Evolutionary conservation across 2,329 filamentous ascomycete genomes (phyloP), one percentile per base, ranked within the genome.

Genomic region (Penicillium thymicola): DNA sequence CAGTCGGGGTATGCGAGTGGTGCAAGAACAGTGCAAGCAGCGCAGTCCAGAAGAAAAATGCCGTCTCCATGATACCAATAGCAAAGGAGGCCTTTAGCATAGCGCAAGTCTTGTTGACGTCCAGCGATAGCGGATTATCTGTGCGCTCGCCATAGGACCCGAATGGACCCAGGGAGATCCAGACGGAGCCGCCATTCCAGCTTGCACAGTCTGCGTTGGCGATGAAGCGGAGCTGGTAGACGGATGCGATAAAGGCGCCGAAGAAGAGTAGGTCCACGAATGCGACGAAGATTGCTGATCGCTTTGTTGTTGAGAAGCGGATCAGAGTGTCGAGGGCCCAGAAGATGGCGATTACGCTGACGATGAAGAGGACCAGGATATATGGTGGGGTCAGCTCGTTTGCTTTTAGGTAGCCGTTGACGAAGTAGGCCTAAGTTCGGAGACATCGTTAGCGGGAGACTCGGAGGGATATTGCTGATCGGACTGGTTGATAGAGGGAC

Each of bases 21-120:
- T 78, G 74, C 54, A 80, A 67, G 51, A 77, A 76, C 44, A 78
- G 62, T 16, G 92, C 90, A 42, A 94, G 79, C 28, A 93, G 75
- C 50, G 85, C 83, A 4, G 90, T 94, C 69, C 88, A 79, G 72
- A 88, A 87, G 77, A 96, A 96, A 71, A 92, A 87, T 62, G 94
- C 78, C 63, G 80, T 79, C 73, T 94, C 90, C 82, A 97, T 95
- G 73, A 97, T 97, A 47, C 85, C 91, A 65, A 97, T 87, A 3
- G 91, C 93, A 76, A 91, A 97, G 64, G 81, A 83, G 1, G 92
- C 89, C 83, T 97, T 97, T 69, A 96, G 84, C 90, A 97, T 94
- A 48, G 88, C 84, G 76, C 93, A 97, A 5, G 85, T 85, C 81
- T 93, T 93, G 74, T 90, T 81, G 37, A 86, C 74, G 51, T 81